Percentiles rank a stretch among this genome's conserved stretches.
phyloP scores from a whole-genome alignment of 2,329 filamentous ascomycete genomes.

The Exophiala sideris region DNA sequence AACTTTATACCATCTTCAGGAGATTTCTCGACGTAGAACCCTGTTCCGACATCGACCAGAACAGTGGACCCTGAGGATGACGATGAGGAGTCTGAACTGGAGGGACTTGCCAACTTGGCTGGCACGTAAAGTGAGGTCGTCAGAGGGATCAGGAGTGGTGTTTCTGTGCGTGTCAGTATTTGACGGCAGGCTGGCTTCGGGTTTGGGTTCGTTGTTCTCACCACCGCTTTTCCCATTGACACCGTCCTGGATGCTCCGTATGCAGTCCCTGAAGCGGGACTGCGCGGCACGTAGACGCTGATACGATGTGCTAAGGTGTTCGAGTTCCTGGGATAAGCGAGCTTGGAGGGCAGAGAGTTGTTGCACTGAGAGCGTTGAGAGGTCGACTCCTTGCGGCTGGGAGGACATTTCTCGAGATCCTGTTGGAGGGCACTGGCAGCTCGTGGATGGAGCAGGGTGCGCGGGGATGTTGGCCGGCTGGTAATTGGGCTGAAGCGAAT shows the following conservation, averaged over 20 bases:
- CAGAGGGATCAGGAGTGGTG: constrained; percentile 77
- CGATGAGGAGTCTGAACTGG: constrained; percentile 1
- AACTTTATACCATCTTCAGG: constrained; percentile 62
- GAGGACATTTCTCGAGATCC: constrained; percentile 10
- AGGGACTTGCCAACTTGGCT: constrained; percentile 68
- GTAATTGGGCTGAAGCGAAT: too few species aligned
- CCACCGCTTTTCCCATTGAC: constrained; percentile 35
- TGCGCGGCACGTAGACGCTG: constrained; percentile 86
- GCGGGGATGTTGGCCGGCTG: too few species aligned
- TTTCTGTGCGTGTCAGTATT: constrained; percentile 27
- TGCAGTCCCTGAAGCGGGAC: constrained; percentile 85
- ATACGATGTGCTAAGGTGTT: constrained; percentile 88
- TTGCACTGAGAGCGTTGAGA: constrained; percentile 74
- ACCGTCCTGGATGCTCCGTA: constrained; percentile 68
- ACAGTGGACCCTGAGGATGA: constrained; percentile 56
- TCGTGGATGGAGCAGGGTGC: too few species aligned
- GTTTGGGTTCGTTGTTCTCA: constrained; percentile 15
- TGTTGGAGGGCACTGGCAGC: background rate
- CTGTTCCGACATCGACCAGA: constrained; percentile 88
- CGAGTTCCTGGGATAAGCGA: constrained; percentile 92
- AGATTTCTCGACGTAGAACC: constrained; percentile 88
- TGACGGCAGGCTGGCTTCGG: constrained; percentile 39
- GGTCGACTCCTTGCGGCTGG: constrained; percentile 52
- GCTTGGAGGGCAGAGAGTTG: constrained; percentile 92
- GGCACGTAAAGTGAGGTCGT: constrained; percentile 94